A percentile compares a stretch with the other conserved stretches of the same genome.
phyloP scores from a whole-genome alignment of 495 filamentous ascomycete species.

The Penicillium argentinense region DNA sequence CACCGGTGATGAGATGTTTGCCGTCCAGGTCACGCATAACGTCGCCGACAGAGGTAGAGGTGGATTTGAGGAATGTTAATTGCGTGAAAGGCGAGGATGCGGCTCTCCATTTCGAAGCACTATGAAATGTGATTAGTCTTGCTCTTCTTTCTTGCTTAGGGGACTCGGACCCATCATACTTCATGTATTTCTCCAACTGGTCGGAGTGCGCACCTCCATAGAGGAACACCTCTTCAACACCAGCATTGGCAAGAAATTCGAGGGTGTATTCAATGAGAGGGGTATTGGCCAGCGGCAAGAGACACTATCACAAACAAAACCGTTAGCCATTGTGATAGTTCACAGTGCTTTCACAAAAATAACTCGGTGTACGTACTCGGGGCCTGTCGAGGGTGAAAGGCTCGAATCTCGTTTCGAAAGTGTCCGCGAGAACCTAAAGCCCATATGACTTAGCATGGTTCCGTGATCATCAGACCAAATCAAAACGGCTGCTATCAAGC shows the following conservation, averaged over 20 bases:
- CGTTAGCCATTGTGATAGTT: constrained; percentile 2
- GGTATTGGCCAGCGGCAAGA: constrained; percentile 88
- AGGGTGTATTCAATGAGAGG: constrained; percentile 97
- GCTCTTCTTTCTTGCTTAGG: background rate
- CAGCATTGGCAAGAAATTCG: constrained; percentile 92
- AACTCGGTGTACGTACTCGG: constrained; percentile 65
- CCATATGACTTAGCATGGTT: too few species aligned
- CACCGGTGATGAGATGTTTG: constrained; percentile 78
- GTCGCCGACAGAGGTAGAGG: constrained; percentile 86
- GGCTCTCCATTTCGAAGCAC: constrained; percentile 67
- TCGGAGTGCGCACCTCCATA: constrained; percentile 91
- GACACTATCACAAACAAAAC: constrained; percentile 58
- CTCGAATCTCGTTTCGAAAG: constrained; percentile 85
- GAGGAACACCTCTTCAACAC: constrained; percentile 87
- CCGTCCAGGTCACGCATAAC: constrained; percentile 93
- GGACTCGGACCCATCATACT: constrained; percentile 33
- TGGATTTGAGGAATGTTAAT: constrained; percentile 82
- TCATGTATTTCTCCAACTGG: constrained; percentile 82
- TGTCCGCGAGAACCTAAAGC: constrained; percentile 87
- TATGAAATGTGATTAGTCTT: constrained; percentile 23
- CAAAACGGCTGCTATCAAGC: constrained; percentile 8
- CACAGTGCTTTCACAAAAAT: background rate
- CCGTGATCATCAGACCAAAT: too few species aligned
- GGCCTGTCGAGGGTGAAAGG: constrained; percentile 89
- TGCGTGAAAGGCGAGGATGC: constrained; percentile 78